phyloP scores from a whole-genome alignment of 768 basidiomycete genomes.

The Leccinellum luteum region DNA sequence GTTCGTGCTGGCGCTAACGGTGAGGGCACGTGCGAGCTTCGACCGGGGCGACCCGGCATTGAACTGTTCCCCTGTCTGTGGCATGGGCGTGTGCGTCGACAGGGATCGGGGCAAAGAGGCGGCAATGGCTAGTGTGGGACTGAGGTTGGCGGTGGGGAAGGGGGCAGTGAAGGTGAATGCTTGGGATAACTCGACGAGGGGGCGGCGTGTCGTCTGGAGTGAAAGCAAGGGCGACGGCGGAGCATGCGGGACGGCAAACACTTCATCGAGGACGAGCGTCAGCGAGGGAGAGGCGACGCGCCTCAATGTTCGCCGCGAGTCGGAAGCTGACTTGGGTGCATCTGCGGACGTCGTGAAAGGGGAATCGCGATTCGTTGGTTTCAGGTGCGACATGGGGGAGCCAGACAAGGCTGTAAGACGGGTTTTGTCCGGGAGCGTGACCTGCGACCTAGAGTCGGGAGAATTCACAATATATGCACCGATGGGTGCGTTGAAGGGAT shows the following conservation, averaged over 20 bases:
- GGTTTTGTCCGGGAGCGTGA: neutral
- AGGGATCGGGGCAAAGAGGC: neutral
- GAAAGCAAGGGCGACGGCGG: neutral
- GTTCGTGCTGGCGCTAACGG: neutral
- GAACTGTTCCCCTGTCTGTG: neutral
- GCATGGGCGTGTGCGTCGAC: too few species aligned
- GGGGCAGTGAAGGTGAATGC: neutral
- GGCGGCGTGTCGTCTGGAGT: neutral
- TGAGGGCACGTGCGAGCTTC: slow-evolving; percentile 21
- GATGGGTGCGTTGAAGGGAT: slow-evolving; percentile 1
- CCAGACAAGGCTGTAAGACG: neutral
- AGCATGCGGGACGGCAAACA: slow-evolving; percentile 17
- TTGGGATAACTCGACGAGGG: neutral
- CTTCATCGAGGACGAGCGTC: slow-evolving; percentile 18
- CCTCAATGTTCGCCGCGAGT: neutral
- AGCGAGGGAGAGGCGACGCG: slow-evolving; percentile 13
- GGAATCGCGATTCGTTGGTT: neutral
- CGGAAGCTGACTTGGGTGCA: neutral
- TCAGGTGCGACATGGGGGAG: neutral
- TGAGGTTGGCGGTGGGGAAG: neutral
- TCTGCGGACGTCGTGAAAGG: neutral
- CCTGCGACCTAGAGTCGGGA: neutral
- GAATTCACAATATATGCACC: slow-evolving; percentile 16
- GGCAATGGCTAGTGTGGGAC: neutral
- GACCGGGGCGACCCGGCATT: slow-evolving; percentile 17